phyloP scores from a whole-genome alignment of 208 protist species.

The Zelonia costaricensis region DNA sequence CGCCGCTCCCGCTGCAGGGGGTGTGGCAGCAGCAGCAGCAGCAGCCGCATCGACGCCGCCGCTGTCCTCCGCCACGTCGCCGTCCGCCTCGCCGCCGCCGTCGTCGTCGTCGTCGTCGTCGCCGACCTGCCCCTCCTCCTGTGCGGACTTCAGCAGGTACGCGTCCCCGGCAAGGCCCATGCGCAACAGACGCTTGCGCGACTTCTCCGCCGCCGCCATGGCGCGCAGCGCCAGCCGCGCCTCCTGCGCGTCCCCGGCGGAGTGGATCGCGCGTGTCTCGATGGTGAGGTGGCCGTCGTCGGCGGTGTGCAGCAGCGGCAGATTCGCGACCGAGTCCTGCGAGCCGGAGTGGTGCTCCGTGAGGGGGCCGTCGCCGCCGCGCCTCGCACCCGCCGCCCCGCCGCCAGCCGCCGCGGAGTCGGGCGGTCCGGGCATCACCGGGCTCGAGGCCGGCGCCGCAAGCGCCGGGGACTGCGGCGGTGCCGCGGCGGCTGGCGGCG shows the following conservation, averaged over 20 bases:
- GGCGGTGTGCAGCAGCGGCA: constrained; percentile 32
- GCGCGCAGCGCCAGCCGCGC: constrained; percentile 40
- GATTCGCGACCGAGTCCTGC: neutral
- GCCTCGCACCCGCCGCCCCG: no score
- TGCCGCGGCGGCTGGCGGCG: neutral
- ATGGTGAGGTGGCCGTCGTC: constrained; percentile 34
- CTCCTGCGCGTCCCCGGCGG: constrained; percentile 39
- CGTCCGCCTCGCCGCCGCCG: neutral
- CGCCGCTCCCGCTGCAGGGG: neutral
- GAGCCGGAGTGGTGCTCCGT: neutral
- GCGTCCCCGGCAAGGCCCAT: constrained; percentile 23
- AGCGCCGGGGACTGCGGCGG: neutral
- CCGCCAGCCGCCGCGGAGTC: neutral
- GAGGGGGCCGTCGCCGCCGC: no score
- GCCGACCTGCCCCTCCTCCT: constrained; percentile 23
- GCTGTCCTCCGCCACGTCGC: constrained; percentile 2
- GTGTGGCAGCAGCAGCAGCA: neutral
- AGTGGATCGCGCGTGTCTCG: constrained; percentile 38
- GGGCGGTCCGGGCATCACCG: neutral
- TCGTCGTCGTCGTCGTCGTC: constrained; percentile 3
- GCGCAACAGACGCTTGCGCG: constrained; percentile 22
- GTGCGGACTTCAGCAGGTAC: constrained; percentile 26
- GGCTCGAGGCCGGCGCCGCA: neutral
- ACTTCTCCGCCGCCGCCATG: constrained; percentile 42
- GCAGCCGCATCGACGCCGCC: no score